A percentile compares a stretch with the other conserved stretches of the same genome.
phyloP scores from a whole-genome alignment of 2,329 filamentous ascomycete species.

The Alternaria ventricosa region DNA sequence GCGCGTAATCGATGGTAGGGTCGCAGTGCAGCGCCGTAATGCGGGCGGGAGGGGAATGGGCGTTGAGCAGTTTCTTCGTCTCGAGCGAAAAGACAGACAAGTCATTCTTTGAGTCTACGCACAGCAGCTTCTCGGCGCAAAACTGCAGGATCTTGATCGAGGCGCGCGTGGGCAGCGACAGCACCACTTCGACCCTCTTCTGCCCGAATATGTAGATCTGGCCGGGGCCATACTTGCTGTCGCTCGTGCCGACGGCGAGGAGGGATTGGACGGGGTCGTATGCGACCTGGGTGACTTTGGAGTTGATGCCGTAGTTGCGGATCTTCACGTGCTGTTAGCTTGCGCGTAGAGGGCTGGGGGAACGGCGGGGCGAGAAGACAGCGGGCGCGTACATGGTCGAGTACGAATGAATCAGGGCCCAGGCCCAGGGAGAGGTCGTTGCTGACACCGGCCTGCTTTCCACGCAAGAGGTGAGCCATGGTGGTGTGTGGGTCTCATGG shows the following conservation, averaged over 20 bases:
- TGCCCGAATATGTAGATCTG: slow-evolving; percentile 91
- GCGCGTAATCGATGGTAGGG: slow-evolving; percentile 90
- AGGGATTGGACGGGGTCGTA: slow-evolving; percentile 96
- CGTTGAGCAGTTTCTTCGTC: slow-evolving; percentile 68
- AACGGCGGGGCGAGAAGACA: slow-evolving; percentile 23
- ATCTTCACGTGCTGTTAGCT: slow-evolving; percentile 36
- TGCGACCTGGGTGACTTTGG: slow-evolving; percentile 74
- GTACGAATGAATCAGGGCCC: slow-evolving; percentile 75
- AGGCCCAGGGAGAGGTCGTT: slow-evolving; percentile 88
- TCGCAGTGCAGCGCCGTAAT: slow-evolving; percentile 80
- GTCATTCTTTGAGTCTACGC: slow-evolving; percentile 85
- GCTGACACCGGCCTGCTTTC: slow-evolving; percentile 92
- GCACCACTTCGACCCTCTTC: slow-evolving; percentile 76
- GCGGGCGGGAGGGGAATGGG: slow-evolving; percentile 77
- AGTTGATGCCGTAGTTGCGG: slow-evolving; percentile 63
- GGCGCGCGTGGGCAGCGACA: slow-evolving; percentile 72
- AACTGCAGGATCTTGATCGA: slow-evolving; percentile 84
- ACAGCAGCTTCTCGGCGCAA: slow-evolving; percentile 83
- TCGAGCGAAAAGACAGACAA: slow-evolving; percentile 82
- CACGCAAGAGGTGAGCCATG: slow-evolving; percentile 88
- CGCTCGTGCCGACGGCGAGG: slow-evolving; percentile 87
- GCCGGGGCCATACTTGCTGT: slow-evolving; percentile 83
- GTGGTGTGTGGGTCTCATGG: slow-evolving; percentile 38
- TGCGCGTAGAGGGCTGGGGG: slow-evolving; percentile 5
- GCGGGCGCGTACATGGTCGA: slow-evolving; percentile 72